These are phyloP conservation scores for Yamadazyma olivae DNA, from an alignment of 805 yeast genomes.

Conservation along the genomic window DNA sequence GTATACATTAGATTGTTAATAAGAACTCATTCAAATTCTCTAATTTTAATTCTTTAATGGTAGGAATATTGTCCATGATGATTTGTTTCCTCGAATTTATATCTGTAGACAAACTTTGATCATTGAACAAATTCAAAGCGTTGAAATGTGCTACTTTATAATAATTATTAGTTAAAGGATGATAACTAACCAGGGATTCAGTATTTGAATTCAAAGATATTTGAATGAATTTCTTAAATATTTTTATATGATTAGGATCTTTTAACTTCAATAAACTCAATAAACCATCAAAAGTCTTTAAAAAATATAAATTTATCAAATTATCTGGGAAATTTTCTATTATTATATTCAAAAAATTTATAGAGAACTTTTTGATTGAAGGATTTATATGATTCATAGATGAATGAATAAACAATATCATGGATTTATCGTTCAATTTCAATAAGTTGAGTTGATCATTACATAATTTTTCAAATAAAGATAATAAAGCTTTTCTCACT, in stretches of 20 bases:
- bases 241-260: conserved; percentile 41
- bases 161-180: conserved; percentile 50
- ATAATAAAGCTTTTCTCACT: conserved; percentile 59
- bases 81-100: conserved; percentile 13
- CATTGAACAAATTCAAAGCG: conserved; percentile 57
- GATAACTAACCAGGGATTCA: conserved; percentile 23
- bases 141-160: conserved; percentile 60
- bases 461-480: conserved; percentile 47
- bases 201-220: conserved; percentile 32
- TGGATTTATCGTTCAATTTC: conserved; percentile 54
- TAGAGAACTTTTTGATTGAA: conserved; percentile 70
- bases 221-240: conserved; percentile 42
- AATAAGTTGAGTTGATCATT: conserved; percentile 51
- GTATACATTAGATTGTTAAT: too few species aligned
- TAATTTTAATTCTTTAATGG: too few species aligned
- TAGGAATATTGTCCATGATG: not conserved
- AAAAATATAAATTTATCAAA: conserved; percentile 61
- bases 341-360: conserved; percentile 60
- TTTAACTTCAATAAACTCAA: conserved; percentile 58
- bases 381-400: conserved; percentile 92
- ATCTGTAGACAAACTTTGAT: conserved; percentile 13
- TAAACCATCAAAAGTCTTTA: conserved; percentile 58
- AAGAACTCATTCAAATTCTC: not conserved
- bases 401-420: conserved; percentile 75
- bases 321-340: conserved; percentile 54